Evolutionary conservation across 768 basidiomycete species (phyloP).

Genomic region (Amanita subjunquillea): DNA sequence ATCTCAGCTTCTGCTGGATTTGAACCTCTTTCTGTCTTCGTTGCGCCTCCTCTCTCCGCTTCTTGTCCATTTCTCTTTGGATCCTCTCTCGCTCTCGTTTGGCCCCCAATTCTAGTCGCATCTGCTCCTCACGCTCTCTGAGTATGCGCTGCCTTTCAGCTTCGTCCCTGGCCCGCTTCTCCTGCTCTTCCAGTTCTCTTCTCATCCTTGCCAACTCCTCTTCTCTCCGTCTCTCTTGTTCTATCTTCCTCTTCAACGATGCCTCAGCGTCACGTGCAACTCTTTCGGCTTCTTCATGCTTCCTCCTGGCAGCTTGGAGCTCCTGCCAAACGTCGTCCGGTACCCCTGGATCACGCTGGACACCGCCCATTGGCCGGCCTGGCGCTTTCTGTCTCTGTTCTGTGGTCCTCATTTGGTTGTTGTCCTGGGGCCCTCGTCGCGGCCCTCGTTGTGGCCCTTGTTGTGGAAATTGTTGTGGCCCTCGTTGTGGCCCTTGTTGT

Average conservation of each 20-base stretch:
- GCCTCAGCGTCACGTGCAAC: slow-evolving; percentile 13
- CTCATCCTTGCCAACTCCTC: slow-evolving; percentile 13
- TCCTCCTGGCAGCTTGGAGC: slow-evolving; percentile 30
- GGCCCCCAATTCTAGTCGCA: slow-evolving; percentile 12
- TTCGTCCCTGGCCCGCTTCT: slow-evolving; percentile 15
- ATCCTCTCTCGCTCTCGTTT: slow-evolving; percentile 9
- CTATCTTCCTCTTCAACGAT: slow-evolving; percentile 12
- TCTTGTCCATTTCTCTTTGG: slow-evolving; percentile 8
- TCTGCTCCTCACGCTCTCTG: slow-evolving; percentile 17
- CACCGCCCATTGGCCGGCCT: background rate
- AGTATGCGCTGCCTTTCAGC: slow-evolving; percentile 18
- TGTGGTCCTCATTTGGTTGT: background rate
- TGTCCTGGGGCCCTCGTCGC: too few species aligned
- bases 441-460: background rate
- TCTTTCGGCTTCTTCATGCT: slow-evolving; percentile 18
- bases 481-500: background rate
- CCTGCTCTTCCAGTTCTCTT: slow-evolving; percentile 13
- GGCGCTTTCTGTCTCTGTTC: background rate
- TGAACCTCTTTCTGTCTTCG: slow-evolving; percentile 27
- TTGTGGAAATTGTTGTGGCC: slow-evolving; percentile 1
- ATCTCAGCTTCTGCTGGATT: slow-evolving; percentile 29
- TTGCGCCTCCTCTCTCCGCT: slow-evolving; percentile 14
- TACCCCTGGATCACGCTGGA: slow-evolving; percentile 39
- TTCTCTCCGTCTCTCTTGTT: slow-evolving; percentile 14
- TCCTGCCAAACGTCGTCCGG: slow-evolving; percentile 40